phyloP scores from a whole-genome alignment of 805 yeast species.

The Metschnikowia reukaufii region DNA sequence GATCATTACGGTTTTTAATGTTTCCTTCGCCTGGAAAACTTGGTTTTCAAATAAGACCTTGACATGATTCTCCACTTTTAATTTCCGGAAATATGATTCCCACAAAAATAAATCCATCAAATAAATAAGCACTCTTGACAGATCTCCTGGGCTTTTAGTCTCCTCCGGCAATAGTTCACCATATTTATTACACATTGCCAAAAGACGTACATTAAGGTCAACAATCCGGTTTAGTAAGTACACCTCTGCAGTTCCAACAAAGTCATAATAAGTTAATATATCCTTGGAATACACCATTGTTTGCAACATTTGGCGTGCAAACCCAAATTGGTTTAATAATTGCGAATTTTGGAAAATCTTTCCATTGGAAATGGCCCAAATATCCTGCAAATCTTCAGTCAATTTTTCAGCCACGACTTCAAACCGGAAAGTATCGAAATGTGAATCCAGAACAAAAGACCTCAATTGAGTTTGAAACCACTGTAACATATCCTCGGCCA shows the following conservation, averaged over 20 bases:
- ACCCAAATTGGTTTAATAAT: background rate
- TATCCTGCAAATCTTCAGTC: background rate
- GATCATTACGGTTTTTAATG: too few relatives aligned
- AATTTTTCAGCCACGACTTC: background rate
- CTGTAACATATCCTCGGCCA: conserved; percentile 1
- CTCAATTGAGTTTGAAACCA: background rate
- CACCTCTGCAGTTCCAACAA: background rate
- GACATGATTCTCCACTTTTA: too few relatives aligned
- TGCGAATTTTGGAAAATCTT: background rate
- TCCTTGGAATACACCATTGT: background rate
- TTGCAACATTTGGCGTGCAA: background rate
- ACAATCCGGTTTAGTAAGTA: conserved; percentile 2
- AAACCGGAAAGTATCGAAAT: conserved; percentile 6
- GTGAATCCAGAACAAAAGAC: background rate
- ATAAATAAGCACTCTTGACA: background rate
- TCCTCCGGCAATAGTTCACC: conserved; percentile 1
- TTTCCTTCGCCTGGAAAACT: too few relatives aligned
- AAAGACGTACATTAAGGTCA: background rate
- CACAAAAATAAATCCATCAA: background rate
- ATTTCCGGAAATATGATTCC: too few relatives aligned
- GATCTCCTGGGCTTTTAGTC: background rate
- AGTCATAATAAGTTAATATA: background rate
- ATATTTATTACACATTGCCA: background rate
- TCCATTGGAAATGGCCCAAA: background rate
- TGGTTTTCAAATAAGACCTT: too few relatives aligned